phyloP scores from a whole-genome alignment of 805 yeast species.

The Saturnispora ahearnii region DNA sequence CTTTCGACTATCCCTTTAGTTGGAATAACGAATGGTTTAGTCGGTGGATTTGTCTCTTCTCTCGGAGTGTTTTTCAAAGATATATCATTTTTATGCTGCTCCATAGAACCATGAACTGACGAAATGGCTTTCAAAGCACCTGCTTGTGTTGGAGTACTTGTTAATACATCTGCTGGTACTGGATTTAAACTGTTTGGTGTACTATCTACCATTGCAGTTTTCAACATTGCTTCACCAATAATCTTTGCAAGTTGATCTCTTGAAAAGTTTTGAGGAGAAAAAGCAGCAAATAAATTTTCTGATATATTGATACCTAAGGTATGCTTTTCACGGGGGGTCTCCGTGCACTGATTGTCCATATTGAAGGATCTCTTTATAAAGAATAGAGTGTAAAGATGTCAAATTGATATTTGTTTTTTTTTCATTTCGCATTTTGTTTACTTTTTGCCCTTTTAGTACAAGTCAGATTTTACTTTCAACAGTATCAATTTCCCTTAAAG shows the following conservation, averaged over 20 bases:
- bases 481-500: not conserved
- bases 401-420: not conserved
- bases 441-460: slow-evolving; percentile 11
- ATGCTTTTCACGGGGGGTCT: not conserved
- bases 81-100: too few species aligned
- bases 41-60: not conserved
- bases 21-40: slow-evolving; percentile 7
- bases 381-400: not conserved
- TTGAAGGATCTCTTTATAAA: not conserved
- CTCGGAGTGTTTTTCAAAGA: not conserved
- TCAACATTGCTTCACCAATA: slow-evolving; percentile 2
- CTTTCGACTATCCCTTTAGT: slow-evolving; percentile 3
- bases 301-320: not conserved
- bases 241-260: not conserved
- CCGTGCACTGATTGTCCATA: not conserved
- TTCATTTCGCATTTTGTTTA: slow-evolving; percentile 7
- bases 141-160: slow-evolving; percentile 1
- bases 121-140: not conserved
- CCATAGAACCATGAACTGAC: not conserved
- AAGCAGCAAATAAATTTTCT: not conserved
- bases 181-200: not conserved
- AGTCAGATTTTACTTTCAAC: not conserved
- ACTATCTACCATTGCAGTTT: slow-evolving; percentile 1
- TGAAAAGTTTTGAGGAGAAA: not conserved
- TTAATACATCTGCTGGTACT: not conserved